Percentiles rank a stretch among this genome's conserved stretches.
These are phyloP conservation scores for Neltuma alba DNA, from an alignment of 306 rosid species.

Conservation along the genomic window DNA sequence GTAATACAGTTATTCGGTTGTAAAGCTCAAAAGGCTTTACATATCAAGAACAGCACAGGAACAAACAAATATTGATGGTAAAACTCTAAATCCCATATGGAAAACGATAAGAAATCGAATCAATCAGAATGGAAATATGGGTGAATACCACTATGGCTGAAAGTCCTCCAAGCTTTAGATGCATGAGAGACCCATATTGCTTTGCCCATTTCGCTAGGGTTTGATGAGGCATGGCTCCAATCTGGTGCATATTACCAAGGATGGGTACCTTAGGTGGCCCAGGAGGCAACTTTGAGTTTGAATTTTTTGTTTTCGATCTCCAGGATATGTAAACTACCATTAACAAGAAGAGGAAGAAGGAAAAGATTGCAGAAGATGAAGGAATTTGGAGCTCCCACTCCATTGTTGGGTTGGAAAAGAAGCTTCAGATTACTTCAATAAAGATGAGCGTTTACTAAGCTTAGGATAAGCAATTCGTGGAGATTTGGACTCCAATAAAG, in stretches of 20 bases:
- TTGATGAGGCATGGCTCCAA: conserved; percentile 25
- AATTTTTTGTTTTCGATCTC: conserved; percentile 21
- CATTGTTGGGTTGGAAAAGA: not conserved
- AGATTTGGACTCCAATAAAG: not conserved
- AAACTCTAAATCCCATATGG: not conserved
- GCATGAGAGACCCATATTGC: conserved; percentile 37
- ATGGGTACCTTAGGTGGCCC: conserved; percentile 36
- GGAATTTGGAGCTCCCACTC: conserved; percentile 7
- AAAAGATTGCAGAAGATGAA: not conserved
- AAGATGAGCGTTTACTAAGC: not conserved
- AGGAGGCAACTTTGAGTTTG: conserved; percentile 33
- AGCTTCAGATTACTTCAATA: not conserved
- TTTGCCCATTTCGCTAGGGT: conserved; percentile 12
- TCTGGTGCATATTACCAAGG: conserved; percentile 34
- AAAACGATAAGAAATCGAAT: not conserved
- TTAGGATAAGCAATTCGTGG: not conserved
- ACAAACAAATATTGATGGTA: not conserved
- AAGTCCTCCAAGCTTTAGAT: conserved; percentile 33
- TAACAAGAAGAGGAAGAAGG: conserved; percentile 11
- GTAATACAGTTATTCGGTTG: too few species aligned
- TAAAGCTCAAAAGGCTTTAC: not conserved
- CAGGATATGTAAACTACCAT: not conserved
- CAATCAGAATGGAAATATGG: not conserved
- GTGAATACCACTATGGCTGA: conserved; percentile 25
- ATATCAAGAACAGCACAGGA: not conserved